These are phyloP conservation scores for Pyrenochaeta sp. DNA, from an alignment of 2,329 filamentous ascomycete genomes.

Conservation along the genomic window DNA sequence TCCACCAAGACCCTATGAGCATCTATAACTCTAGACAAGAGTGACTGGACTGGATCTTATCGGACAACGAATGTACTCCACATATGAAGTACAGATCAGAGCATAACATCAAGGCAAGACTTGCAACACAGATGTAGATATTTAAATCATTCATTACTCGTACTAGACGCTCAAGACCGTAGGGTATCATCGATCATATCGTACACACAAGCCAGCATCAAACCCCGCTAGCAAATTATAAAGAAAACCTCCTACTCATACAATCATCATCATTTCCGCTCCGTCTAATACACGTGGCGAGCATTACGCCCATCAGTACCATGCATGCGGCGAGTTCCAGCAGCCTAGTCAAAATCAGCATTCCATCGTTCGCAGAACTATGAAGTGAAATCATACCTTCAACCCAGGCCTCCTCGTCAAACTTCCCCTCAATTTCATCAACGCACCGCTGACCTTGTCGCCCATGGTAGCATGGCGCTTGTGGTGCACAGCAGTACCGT, in stretches of 20 bases:
- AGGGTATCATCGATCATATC: constrained; percentile 26
- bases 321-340: constrained; percentile 76
- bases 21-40: too few species aligned
- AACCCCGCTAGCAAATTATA: constrained; percentile 1
- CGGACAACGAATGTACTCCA: neutral
- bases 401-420: constrained; percentile 73
- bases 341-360: constrained; percentile 61
- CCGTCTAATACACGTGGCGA: constrained; percentile 37
- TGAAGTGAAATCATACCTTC: constrained; percentile 62
- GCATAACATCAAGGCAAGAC: neutral
- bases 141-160: constrained; percentile 5
- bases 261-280: neutral
- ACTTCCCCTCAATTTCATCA: constrained; percentile 76
- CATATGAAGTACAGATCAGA: constrained; percentile 2
- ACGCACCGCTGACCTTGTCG: constrained; percentile 79
- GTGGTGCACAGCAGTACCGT: constrained; percentile 57
- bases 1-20: too few species aligned
- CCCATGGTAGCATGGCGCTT: constrained; percentile 73
- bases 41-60: too few species aligned
- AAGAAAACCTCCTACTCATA: neutral
- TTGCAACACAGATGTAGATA: neutral
- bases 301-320: constrained; percentile 74
- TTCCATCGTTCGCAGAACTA: neutral
- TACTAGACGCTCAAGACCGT: constrained; percentile 15
- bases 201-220: constrained; percentile 11